Evolutionary conservation across 108 stramenopile genomes (phyloP).

Genomic region (Ochromonas danica): DNA sequence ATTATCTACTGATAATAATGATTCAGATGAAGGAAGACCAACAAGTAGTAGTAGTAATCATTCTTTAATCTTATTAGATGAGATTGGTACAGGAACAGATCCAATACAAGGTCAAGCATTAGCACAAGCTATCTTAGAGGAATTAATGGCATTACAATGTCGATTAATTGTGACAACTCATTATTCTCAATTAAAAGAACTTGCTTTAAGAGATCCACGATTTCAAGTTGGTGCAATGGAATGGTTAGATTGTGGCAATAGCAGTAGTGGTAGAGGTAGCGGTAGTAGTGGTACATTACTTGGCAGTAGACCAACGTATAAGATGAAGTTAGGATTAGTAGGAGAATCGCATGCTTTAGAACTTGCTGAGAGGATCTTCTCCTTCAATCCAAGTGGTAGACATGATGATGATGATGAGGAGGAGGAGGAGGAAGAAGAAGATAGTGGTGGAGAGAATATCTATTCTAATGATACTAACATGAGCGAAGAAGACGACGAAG

Average conservation of each 20-base stretch:
- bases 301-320: constrained; percentile 79
- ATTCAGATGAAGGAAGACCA: too few species aligned
- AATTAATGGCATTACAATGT: constrained; percentile 69
- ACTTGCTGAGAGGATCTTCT: constrained; percentile 54
- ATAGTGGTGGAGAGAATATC: too few species aligned
- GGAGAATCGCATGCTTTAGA: constrained; percentile 88
- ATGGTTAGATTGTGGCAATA: too few species aligned
- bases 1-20: too few species aligned
- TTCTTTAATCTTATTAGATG: constrained; percentile 83
- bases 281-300: too few species aligned
- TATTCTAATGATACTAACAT: too few species aligned
- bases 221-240: constrained; percentile 88
- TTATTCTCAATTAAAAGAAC: constrained; percentile 81
- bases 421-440: too few species aligned
- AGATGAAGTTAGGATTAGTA: constrained; percentile 44
- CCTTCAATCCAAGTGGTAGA: background rate
- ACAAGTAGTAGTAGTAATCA: too few species aligned
- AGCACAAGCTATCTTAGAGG: constrained; percentile 86
- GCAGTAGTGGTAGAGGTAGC: too few species aligned
- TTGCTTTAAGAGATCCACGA: constrained; percentile 72
- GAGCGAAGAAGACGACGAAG: background rate
- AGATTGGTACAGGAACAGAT: constrained; percentile 87
- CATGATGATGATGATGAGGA: too few species aligned
- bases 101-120: constrained; percentile 89
- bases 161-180: constrained; percentile 91